Percentiles rank a stretch among this genome's conserved stretches.
Evolutionary conservation across 345 rosid genomes (phyloP).

Genomic region (Conringia planisiliqua): DNA sequence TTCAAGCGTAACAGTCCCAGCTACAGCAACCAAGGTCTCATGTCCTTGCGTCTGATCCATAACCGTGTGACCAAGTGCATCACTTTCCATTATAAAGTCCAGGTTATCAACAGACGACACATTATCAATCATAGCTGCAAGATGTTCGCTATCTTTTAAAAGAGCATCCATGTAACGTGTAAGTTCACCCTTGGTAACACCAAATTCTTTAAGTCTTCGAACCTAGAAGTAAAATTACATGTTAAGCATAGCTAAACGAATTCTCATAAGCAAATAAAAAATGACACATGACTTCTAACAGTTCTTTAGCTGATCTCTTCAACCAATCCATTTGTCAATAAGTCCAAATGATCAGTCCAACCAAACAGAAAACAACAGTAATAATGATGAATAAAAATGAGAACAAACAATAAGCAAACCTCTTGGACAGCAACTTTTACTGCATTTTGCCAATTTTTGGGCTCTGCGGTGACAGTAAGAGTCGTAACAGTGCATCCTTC

Average conservation of each 20-base stretch:
- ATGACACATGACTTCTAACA: neutral
- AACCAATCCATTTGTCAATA: conserved; percentile 3
- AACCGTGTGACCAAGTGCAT: conserved; percentile 91
- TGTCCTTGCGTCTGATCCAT: conserved; percentile 99
- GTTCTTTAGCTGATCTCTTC: conserved; percentile 8
- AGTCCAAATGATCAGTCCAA: conserved; percentile 9
- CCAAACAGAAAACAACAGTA: neutral
- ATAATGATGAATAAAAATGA: neutral
- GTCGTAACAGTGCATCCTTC: conserved; percentile 99
- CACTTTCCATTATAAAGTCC: conserved; percentile 98
- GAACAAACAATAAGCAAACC: conserved; percentile 42
- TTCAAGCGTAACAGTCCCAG: conserved; percentile 88
- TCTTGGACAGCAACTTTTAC: conserved; percentile 95
- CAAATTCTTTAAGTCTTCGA: conserved; percentile 97
- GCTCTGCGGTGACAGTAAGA: conserved; percentile 97
- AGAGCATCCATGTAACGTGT: conserved; percentile 97
- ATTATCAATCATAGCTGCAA: conserved; percentile 95
- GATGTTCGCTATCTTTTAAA: conserved; percentile 96
- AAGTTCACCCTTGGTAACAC: conserved; percentile 96
- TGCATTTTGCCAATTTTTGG: conserved; percentile 95
- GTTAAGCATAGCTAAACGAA: conserved; percentile 9
- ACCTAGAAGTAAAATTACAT: conserved; percentile 49
- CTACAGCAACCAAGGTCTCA: conserved; percentile 80
- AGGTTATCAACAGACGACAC: conserved; percentile 98
- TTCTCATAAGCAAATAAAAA: conserved; percentile 8